These are phyloP conservation scores for Alternaria brassicae DNA, from an alignment of 2,329 filamentous ascomycete genomes.

Conservation along the genomic window DNA sequence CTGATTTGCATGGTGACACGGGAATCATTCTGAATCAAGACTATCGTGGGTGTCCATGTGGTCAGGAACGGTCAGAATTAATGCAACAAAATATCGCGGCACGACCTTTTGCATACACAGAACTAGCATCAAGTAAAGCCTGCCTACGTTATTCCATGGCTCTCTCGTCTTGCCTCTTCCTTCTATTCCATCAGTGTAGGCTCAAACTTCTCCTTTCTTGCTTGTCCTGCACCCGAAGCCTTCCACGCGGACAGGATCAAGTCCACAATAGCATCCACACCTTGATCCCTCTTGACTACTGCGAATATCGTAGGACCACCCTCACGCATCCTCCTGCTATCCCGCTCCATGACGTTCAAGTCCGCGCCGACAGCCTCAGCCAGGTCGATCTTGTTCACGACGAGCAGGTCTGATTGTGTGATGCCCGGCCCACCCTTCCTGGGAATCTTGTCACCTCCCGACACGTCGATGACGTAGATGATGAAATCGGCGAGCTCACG, in stretches of 20 bases:
- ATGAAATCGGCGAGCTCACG: slow-evolving; percentile 96
- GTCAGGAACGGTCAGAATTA: background rate
- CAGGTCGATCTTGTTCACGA: slow-evolving; percentile 97
- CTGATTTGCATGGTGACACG: background rate
- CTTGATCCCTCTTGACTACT: slow-evolving; percentile 92
- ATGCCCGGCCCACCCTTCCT: slow-evolving; percentile 96
- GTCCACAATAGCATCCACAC: slow-evolving; percentile 84
- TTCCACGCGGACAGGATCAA: slow-evolving; percentile 93
- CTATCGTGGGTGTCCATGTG: background rate
- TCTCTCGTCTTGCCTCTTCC: slow-evolving; percentile 22
- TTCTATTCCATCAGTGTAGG: slow-evolving; percentile 44
- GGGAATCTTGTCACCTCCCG: slow-evolving; percentile 94
- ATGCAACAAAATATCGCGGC: background rate
- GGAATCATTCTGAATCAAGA: background rate
- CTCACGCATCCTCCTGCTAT: slow-evolving; percentile 91
- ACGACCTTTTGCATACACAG: background rate
- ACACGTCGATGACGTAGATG: slow-evolving; percentile 98
- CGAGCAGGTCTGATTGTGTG: slow-evolving; percentile 89
- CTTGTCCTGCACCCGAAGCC: slow-evolving; percentile 73
- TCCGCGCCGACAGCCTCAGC: slow-evolving; percentile 91
- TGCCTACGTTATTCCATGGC: slow-evolving; percentile 5
- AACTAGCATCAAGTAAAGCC: background rate
- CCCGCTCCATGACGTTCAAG: slow-evolving; percentile 89
- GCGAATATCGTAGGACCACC: slow-evolving; percentile 95
- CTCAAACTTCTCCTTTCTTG: slow-evolving; percentile 43